phyloP scores from a whole-genome alignment of 148 eudicot species.

The Rhododendron mucronatum region DNA sequence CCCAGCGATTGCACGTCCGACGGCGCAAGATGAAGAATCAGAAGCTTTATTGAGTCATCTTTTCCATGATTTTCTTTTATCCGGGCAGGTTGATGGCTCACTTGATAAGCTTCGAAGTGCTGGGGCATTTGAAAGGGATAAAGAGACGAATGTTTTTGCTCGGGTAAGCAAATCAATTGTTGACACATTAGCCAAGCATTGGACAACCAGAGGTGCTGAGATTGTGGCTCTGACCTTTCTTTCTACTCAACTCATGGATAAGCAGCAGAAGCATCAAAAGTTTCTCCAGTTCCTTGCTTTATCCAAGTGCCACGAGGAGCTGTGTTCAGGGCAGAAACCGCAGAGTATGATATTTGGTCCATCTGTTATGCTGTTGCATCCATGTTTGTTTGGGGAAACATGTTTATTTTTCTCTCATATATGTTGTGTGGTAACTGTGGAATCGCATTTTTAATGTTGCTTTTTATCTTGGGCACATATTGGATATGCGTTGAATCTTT shows the following conservation, averaged over 20 bases:
- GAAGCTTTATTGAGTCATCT: constrained; percentile 70
- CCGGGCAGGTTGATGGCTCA: constrained; percentile 65
- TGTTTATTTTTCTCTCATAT: background rate
- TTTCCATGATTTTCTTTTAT: constrained; percentile 67
- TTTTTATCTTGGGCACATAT: background rate
- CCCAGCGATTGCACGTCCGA: constrained; percentile 46
- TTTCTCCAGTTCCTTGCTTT: constrained; percentile 91
- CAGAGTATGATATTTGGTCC: constrained; percentile 56
- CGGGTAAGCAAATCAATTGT: constrained; percentile 85
- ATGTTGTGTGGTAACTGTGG: background rate
- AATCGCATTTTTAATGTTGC: background rate
- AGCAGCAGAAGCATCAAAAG: constrained; percentile 88
- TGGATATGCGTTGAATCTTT: background rate
- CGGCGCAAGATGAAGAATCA: constrained; percentile 88
- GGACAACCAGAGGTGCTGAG: constrained; percentile 98
- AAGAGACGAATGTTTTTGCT: constrained; percentile 78
- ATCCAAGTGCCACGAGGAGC: constrained; percentile 93
- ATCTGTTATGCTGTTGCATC: background rate
- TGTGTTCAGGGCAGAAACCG: constrained; percentile 30
- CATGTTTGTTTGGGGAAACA: background rate
- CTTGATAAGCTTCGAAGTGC: constrained; percentile 63
- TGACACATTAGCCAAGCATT: constrained; percentile 94
- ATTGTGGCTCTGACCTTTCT: constrained; percentile 64
- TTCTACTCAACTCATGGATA: constrained; percentile 75
- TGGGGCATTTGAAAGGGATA: constrained; percentile 91